These are phyloP conservation scores for Triticum urartu DNA, from an alignment of 176 grass and related monocot genomes.

Conservation along the genomic window DNA sequence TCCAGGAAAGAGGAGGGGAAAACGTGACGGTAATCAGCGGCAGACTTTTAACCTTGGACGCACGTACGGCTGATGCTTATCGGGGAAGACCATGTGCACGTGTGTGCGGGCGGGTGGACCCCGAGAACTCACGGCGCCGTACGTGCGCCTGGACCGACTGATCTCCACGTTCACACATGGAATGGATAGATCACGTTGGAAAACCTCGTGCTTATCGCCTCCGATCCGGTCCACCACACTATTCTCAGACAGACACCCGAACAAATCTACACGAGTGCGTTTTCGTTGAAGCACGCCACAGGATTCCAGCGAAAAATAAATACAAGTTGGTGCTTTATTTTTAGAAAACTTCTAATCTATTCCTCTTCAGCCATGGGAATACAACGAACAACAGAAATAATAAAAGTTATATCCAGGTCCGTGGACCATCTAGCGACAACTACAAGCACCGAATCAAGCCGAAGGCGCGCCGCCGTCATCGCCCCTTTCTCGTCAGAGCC, in stretches of 20 bases:
- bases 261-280: neutral
- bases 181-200: neutral
- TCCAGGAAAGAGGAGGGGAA: neutral
- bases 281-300: neutral
- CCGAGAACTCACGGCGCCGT: neutral
- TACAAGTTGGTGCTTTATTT: too few species aligned
- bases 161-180: neutral
- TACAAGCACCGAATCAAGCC: too few species aligned
- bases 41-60: neutral
- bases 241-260: too few species aligned
- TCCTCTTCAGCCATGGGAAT: too few species aligned
- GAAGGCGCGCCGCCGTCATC: too few species aligned
- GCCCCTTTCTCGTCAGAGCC: too few species aligned
- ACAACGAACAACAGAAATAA: too few species aligned
- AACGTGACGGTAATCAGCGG: neutral
- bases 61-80: neutral
- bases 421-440: too few species aligned
- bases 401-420: too few species aligned
- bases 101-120: neutral
- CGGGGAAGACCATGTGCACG: slow-evolving; percentile 8
- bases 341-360: too few species aligned
- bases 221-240: neutral
- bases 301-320: neutral
- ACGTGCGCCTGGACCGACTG: neutral
- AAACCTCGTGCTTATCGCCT: slow-evolving; percentile 8